Evolutionary conservation across 192 early-diverging fungal genomes (phyloP), one percentile per base, ranked within the genome.

Genomic region (Hyaloraphidium curvatum): DNA sequence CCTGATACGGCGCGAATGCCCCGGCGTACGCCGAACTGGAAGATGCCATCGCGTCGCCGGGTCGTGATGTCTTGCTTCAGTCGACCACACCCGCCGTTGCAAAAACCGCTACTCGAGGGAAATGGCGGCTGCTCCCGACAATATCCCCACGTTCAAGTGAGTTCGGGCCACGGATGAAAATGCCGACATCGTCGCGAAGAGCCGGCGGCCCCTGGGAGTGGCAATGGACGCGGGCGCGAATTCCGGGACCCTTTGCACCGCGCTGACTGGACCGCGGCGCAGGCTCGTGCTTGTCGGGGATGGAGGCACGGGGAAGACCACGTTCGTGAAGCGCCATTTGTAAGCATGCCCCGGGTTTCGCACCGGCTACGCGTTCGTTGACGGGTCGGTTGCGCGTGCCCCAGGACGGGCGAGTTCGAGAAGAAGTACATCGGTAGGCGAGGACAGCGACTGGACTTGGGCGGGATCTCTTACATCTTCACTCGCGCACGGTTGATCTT

Each of bases 281-380:
- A 91, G 88, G 63, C 79, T 91, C 53, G 86, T 91, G 25, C 25
- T 19, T 40, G 28, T 57, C 31, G 29, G 52, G 19, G 52, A 53
- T 19, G 52, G 52, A 30, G 39, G 29, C 39, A 50, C 52, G 14
- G 29, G 95, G 60, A 98, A 98, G 78, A 98, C 95, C 57, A 98
- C 95, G 59, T 98, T 98, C 64, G 95, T 98, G 61, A 98, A 98
- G 80, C 91, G 95, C 62, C 95, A 98, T 63, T 82, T 87, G n/a
- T n/a, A n/a, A n/a, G n/a, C n/a, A n/a, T n/a, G n/a, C n/a, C n/a
- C n/a, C n/a, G n/a, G n/a, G n/a, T n/a, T n/a, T n/a, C n/a, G n/a
- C n/a, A n/a, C n/a, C n/a, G n/a, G n/a, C n/a, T n/a, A n/a, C n/a
- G n/a, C n/a, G n/a, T n/a, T n/a, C n/a, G n/a, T n/a, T n/a, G n/a